These are phyloP conservation scores for Penicillium canescens DNA, from an alignment of 495 filamentous ascomycete genomes.

Conservation along the genomic window DNA sequence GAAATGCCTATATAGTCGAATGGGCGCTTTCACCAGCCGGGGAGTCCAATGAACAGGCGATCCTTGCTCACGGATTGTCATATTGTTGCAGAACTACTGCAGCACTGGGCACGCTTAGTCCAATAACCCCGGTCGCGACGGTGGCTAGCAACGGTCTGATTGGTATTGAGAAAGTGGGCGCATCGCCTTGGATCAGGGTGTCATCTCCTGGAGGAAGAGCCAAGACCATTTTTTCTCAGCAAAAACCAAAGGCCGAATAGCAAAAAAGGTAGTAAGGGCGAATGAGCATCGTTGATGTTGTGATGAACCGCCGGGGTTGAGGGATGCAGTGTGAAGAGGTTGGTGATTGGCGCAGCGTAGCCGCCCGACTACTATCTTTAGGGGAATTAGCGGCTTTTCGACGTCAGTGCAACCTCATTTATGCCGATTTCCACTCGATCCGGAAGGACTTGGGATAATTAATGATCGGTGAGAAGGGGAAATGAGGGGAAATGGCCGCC, in stretches of 20 bases:
- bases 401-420: conserved; percentile 1
- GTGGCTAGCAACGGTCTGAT: conserved; percentile 4
- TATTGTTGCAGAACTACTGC: conserved; percentile 40
- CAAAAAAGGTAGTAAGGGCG: not conserved
- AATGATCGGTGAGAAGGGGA: not conserved
- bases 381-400: conserved; percentile 1
- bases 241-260: not conserved
- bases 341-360: conserved; percentile 3
- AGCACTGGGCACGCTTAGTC: conserved; percentile 32
- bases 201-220: not conserved
- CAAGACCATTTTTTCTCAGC: not conserved
- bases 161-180: conserved; percentile 21
- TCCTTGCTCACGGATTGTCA: conserved; percentile 16
- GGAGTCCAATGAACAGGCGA: conserved; percentile 12
- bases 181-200: conserved; percentile 18
- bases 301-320: conserved; percentile 1
- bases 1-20: conserved; percentile 25
- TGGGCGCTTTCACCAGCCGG: conserved; percentile 14
- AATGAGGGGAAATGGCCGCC: conserved; percentile 3
- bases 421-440: not conserved
- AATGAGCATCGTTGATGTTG: conserved; percentile 3
- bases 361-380: conserved; percentile 11
- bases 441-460: not conserved
- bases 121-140: conserved; percentile 12
- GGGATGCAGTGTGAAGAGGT: conserved; percentile 6